A percentile compares a stretch with the other conserved stretches of the same genome.
These are phyloP conservation scores for Xylaria sp. DNA, from an alignment of 2,329 filamentous ascomycete genomes.

Conservation along the genomic window DNA sequence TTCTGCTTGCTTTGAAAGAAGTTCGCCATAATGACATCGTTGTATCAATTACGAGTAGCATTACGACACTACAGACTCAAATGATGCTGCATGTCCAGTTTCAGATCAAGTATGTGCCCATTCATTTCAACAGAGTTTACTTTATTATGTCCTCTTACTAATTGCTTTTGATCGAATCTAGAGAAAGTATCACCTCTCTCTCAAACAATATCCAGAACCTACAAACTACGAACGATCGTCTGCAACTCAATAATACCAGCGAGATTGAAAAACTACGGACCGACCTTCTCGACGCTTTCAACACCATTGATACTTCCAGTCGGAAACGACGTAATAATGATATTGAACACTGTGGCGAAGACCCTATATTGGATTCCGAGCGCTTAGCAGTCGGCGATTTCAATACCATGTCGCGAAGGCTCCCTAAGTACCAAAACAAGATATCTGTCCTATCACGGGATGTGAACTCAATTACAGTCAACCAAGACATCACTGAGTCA, in stretches of 20 bases:
- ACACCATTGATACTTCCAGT: background rate
- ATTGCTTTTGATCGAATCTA: background rate
- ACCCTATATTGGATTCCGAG: background rate
- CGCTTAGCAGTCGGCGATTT: background rate
- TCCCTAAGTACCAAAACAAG: slow-evolving; percentile 1
- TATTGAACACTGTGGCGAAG: too few relatives aligned
- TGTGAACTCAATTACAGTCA: background rate
- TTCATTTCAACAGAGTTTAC: background rate
- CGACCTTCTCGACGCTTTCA: slow-evolving; percentile 1
- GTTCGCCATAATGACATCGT: slow-evolving; percentile 3
- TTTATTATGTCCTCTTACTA: background rate
- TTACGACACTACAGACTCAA: background rate
- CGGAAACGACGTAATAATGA: too few relatives aligned
- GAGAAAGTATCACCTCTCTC: background rate
- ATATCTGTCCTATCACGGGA: background rate
- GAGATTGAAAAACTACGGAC: slow-evolving; percentile 1
- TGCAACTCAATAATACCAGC: background rate
- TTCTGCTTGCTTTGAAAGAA: slow-evolving; percentile 9
- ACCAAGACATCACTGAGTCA: background rate
- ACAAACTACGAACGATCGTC: background rate
- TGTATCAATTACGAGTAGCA: background rate
- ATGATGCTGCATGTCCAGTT: background rate
- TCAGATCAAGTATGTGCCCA: slow-evolving; percentile 5
- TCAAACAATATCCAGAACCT: background rate
- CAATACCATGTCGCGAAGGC: background rate